phyloP scores from a whole-genome alignment of 495 filamentous ascomycete species.

The Tuber indicum region DNA sequence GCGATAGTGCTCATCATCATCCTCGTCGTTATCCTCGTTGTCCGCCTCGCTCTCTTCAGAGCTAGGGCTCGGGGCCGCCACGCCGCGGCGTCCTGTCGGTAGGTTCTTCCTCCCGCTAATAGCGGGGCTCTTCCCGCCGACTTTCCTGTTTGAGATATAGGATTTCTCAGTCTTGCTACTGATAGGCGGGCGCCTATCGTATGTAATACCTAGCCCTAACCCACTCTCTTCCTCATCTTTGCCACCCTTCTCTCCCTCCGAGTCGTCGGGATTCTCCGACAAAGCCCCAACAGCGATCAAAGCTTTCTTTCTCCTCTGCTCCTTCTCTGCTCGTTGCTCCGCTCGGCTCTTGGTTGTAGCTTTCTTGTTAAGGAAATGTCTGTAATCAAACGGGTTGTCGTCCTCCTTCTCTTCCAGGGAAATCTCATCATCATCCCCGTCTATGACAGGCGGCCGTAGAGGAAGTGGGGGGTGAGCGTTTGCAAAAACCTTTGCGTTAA shows the following conservation, averaged over 20 bases:
- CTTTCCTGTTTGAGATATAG: constrained; percentile 21
- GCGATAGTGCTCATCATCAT: constrained; percentile 15
- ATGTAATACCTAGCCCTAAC: constrained; percentile 26
- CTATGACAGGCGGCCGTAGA: constrained; percentile 26
- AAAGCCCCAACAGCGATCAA: constrained; percentile 35
- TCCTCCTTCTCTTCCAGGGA: constrained; percentile 31
- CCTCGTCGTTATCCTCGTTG: constrained; percentile 35
- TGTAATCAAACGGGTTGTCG: constrained; percentile 39
- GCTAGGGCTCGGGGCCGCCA: constrained; percentile 15
- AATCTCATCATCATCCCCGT: constrained; percentile 36
- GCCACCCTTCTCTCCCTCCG: constrained; percentile 17
- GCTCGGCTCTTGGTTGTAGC: constrained; percentile 32
- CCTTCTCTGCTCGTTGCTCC: constrained; percentile 34
- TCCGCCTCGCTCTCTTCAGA: constrained; percentile 38
- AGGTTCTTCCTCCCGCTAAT: constrained; percentile 19
- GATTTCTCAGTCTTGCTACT: constrained; percentile 17
- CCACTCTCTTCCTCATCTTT: constrained; percentile 21
- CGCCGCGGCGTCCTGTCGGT: constrained; percentile 12
- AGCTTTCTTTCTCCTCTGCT: constrained; percentile 35
- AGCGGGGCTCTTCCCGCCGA: constrained; percentile 24
- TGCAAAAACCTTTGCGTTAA: constrained; percentile 39
- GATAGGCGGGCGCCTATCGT: constrained; percentile 18
- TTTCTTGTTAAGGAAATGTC: constrained; percentile 41
- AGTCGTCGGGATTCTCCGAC: constrained; percentile 25
- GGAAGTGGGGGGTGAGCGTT: constrained; percentile 31